These are phyloP conservation scores for Solanum gandarillasii DNA, from an alignment of 257 asterid genomes.

Conservation along the genomic window DNA sequence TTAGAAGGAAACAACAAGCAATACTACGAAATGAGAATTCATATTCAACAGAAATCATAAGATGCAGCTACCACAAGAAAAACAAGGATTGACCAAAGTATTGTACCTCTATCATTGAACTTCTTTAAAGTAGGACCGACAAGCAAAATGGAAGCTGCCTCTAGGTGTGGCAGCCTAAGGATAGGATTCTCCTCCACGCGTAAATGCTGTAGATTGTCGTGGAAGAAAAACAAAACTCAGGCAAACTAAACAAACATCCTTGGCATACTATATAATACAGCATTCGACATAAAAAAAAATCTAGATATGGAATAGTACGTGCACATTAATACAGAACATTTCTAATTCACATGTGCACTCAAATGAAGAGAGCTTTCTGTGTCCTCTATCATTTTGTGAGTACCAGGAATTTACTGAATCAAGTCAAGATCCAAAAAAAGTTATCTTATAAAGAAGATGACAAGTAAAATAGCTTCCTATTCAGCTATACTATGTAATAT, in stretches of 20 bases:
- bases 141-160: conserved; percentile 92
- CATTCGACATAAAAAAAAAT: not conserved
- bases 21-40: not conserved
- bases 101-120: conserved; percentile 88
- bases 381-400: not conserved
- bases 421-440: not conserved
- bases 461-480: not conserved
- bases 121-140: conserved; percentile 93
- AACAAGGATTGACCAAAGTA: not conserved
- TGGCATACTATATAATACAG: not conserved
- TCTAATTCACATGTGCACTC: not conserved
- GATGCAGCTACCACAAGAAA: not conserved
- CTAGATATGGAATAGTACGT: not conserved
- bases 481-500: not conserved
- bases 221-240: conserved; percentile 1
- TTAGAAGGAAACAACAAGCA: not conserved
- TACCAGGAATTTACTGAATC: not conserved
- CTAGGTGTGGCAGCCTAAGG: conserved; percentile 81
- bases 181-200: conserved; percentile 99
- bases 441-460: not conserved
- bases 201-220: conserved; percentile 65
- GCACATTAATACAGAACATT: not conserved
- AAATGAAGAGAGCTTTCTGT: not conserved
- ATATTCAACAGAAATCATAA: not conserved
- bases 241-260: not conserved